Evolutionary conservation across 768 basidiomycete genomes (phyloP).

Genomic region (Podaxis sp.): DNA sequence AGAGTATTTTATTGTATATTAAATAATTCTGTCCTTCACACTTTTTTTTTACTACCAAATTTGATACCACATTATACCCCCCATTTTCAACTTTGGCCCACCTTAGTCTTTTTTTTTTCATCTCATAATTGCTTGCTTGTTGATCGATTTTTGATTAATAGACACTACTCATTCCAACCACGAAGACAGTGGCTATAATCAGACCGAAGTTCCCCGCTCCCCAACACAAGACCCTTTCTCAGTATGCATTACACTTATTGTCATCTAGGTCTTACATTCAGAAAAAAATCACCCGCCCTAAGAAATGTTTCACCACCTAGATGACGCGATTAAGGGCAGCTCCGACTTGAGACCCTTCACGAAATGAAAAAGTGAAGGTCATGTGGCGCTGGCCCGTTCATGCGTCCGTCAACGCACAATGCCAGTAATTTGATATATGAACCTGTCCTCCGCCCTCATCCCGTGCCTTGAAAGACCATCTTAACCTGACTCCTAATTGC

Average conservation of each 20-base stretch:
- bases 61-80: neutral
- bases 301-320: neutral
- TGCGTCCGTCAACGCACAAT: no score
- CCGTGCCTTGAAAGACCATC: neutral
- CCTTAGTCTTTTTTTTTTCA: neutral
- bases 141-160: neutral
- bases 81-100: neutral
- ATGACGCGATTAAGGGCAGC: neutral
- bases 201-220: neutral
- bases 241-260: neutral
- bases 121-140: neutral
- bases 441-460: neutral
- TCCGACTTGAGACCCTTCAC: neutral
- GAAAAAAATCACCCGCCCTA: neutral
- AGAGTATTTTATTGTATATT: constrained; percentile 1
- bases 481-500: neutral
- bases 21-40: neutral
- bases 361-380: neutral
- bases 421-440: neutral
- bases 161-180: neutral
- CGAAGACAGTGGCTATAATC: neutral
- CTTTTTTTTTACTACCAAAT: neutral
- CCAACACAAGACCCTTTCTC: neutral
- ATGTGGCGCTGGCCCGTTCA: no score
- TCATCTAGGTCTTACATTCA: neutral